Conservation (phyloP, 1,284 basidiomycete genomes). For the Nidula niveotomentosa region DNA sequence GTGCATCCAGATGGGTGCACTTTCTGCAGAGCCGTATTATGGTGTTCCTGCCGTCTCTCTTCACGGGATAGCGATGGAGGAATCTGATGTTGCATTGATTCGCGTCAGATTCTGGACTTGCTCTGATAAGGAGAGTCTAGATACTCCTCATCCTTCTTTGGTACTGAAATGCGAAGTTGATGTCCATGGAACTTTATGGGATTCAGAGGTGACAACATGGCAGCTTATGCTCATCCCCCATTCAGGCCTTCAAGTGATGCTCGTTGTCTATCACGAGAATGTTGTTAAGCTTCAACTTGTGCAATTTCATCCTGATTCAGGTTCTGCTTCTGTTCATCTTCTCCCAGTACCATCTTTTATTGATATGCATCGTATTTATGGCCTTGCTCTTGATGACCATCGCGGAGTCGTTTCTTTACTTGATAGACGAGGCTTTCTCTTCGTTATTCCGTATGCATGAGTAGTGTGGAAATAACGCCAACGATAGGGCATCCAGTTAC, state of each 20-base stretch:
- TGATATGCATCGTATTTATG: not conserved
- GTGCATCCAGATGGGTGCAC: conserved; percentile 9
- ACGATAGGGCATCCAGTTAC: too few species aligned
- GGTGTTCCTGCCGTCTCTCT: conserved; percentile 18
- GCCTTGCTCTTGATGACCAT: conserved; percentile 2
- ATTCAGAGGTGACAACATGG: not conserved
- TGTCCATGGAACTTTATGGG: not conserved
- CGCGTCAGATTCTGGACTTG: conserved; percentile 1
- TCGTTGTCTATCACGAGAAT: not conserved
- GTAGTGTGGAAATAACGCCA: too few species aligned
- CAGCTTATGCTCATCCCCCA: conserved; percentile 1
- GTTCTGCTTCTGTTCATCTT: not conserved
- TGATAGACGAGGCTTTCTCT: not conserved
- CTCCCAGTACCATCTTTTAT: not conserved
- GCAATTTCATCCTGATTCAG: not conserved
- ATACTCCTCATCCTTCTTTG: not conserved
- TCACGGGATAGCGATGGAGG: not conserved
- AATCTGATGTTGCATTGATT: not conserved
- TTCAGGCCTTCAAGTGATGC: not conserved
- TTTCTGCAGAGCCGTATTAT: conserved; percentile 17
- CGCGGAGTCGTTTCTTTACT: not conserved
- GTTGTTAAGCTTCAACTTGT: not conserved
- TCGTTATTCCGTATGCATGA: not conserved
- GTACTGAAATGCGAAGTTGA: not conserved
- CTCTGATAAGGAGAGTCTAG: not conserved